Base-by-base conservation (phyloP, 768 basidiomycete genomes). In the Mycena kentingensis region DNA sequence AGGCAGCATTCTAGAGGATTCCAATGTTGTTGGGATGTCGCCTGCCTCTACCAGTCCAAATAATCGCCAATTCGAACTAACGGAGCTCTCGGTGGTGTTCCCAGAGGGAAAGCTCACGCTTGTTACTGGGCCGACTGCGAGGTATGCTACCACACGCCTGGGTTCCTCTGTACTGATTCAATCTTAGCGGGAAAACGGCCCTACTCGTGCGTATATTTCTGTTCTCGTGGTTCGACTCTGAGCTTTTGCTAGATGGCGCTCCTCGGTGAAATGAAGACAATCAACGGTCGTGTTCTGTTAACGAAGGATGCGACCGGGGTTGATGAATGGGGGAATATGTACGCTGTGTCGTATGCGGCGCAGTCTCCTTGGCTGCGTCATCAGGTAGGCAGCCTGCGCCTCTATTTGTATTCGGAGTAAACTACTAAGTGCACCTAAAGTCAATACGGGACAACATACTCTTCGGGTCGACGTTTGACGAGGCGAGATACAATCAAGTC, bases 401-500 rank as follows among this genome's bases (percentile, higher is more conserved):
- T 21, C 42, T 27, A 8, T 24, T 44, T 12, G 15, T 28, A 22
- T 12, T 44, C 18, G 7, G 19, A 11, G 19, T 11, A 22, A 15
- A 19, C 7, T 44, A 6, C 6, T 28, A 18, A 28, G 7, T 12
- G 26, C 7, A 15, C 18, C 42, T n/a, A n/a, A n/a, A 58, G 54
- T 55, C 88, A 0, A 89, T 93, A 66, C 82, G 78, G 58, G 85
- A 87, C 34, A 93, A 94, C 63, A 90, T 94, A 63, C 68, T 90
- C 10, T 93, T 93, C 65, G 89, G 88, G 0, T 79, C 80, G 57
- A 83, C 84, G 1, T 82, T 74, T 55, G 87, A 89, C 46, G 82
- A 88, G 55, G 82, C 84, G 55, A 74, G 90, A 43, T 94, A 94
- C 58, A 70, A 85, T 10, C 75, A 73, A 0, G 90, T 93, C 24